phyloP scores from a whole-genome alignment of 257 asterid genomes.

The Gentiana dahurica region DNA sequence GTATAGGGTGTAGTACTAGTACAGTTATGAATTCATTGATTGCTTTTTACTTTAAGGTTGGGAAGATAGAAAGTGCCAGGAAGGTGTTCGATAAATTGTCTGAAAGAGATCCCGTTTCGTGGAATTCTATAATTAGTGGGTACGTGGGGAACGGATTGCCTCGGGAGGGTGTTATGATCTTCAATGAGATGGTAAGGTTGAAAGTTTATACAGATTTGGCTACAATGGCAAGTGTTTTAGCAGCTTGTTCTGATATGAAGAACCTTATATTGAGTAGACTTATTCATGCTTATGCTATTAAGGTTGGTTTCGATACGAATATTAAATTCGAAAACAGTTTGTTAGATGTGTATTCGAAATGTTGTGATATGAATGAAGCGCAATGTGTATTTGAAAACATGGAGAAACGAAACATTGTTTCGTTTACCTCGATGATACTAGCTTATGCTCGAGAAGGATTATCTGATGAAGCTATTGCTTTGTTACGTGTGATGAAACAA shows the following conservation, averaged over 20 bases:
- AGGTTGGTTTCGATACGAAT: slow-evolving; percentile 12
- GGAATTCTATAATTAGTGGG: slow-evolving; percentile 31
- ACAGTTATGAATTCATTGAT: slow-evolving; percentile 18
- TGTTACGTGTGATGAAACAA: slow-evolving; percentile 15
- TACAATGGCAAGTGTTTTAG: slow-evolving; percentile 13
- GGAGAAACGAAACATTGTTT: slow-evolving; percentile 12
- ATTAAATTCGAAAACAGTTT: slow-evolving; percentile 13
- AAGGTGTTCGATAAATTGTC: slow-evolving; percentile 18
- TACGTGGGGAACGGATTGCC: slow-evolving; percentile 15
- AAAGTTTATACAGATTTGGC: slow-evolving; percentile 16
- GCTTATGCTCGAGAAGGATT: slow-evolving; percentile 16
- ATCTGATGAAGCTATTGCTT: slow-evolving; percentile 10
- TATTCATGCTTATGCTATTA: slow-evolving; percentile 14
- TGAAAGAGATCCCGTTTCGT: slow-evolving; percentile 16
- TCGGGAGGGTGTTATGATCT: slow-evolving; percentile 8
- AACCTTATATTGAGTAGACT: slow-evolving; percentile 8
- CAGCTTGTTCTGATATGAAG: slow-evolving; percentile 11
- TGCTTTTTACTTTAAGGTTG: slow-evolving; percentile 14
- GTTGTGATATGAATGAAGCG: slow-evolving; percentile 15
- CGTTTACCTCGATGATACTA: slow-evolving; percentile 20
- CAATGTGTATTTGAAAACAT: slow-evolving; percentile 13
- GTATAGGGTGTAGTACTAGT: slow-evolving; percentile 13
- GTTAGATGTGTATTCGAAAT: slow-evolving; percentile 21
- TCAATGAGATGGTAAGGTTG: slow-evolving; percentile 7
- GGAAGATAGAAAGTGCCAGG: slow-evolving; percentile 10